Percentiles rank a stretch among this genome's conserved stretches.
Conservation (phyloP, 331 rosid genomes). For the Prunus yedoensis region DNA sequence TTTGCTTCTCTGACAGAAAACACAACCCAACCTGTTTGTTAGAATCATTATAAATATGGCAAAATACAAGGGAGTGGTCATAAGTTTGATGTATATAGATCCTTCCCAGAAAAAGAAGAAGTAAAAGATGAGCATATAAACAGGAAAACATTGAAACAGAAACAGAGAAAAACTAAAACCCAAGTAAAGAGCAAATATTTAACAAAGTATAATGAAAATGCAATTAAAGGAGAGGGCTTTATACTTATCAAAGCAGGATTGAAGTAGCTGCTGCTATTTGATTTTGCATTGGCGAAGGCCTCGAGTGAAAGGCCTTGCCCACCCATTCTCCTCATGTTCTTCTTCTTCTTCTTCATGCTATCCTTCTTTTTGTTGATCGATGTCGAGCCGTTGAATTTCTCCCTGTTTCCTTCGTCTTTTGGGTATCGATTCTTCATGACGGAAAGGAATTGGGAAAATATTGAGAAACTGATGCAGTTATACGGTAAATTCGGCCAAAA, state of each 20-base stretch:
- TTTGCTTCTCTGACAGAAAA: constrained; percentile 65
- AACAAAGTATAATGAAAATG: neutral
- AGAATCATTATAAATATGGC: neutral
- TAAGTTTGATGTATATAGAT: neutral
- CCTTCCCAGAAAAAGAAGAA: neutral
- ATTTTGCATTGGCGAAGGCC: constrained; percentile 62
- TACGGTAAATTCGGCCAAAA: constrained; percentile 10
- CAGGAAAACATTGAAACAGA: neutral
- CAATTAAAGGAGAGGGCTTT: constrained; percentile 1
- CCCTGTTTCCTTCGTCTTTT: constrained; percentile 26
- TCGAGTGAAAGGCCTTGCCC: constrained; percentile 67
- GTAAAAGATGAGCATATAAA: neutral
- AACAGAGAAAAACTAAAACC: neutral
- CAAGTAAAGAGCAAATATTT: neutral
- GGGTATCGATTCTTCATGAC: constrained; percentile 46
- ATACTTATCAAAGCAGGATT: constrained; percentile 80
- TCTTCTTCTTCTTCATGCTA: constrained; percentile 39
- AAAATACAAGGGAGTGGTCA: no score
- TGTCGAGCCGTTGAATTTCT: constrained; percentile 21
- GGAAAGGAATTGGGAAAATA: neutral
- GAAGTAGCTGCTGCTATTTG: constrained; percentile 46
- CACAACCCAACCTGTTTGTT: constrained; percentile 7
- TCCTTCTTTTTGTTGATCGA: constrained; percentile 20
- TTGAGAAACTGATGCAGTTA: neutral
- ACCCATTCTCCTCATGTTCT: constrained; percentile 50